phyloP scores from a whole-genome alignment of 768 basidiomycete genomes.

The Pulveroboletus ravenelii region DNA sequence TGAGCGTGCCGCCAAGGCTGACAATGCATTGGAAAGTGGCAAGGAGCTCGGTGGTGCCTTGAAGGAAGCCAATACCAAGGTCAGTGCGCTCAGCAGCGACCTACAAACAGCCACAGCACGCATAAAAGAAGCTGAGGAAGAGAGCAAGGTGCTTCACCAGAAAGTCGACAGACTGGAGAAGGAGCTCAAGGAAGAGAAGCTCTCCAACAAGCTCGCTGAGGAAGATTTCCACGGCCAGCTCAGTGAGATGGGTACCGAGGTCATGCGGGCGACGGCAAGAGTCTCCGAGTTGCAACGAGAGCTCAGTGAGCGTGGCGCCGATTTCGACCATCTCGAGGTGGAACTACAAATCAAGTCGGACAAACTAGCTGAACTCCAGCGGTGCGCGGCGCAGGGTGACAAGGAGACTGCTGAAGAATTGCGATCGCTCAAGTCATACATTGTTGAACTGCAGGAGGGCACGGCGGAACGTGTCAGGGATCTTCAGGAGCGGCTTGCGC shows the following conservation, averaged over 20 bases:
- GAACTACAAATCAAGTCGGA: constrained; percentile 39
- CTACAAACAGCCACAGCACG: constrained; percentile 49
- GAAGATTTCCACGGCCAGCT: constrained; percentile 36
- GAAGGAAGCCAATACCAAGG: constrained; percentile 58
- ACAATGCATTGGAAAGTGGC: constrained; percentile 56
- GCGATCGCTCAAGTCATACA: constrained; percentile 43
- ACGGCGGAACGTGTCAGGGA: constrained; percentile 45
- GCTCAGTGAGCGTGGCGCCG: constrained; percentile 35
- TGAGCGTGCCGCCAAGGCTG: constrained; percentile 61
- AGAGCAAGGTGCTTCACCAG: constrained; percentile 47
- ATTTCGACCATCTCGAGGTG: constrained; percentile 31
- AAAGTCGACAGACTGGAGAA: constrained; percentile 54
- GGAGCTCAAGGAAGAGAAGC: constrained; percentile 51
- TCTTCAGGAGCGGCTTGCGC: constrained; percentile 52
- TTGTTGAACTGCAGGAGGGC: constrained; percentile 59
- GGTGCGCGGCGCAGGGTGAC: constrained; percentile 23
- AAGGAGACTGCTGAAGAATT: constrained; percentile 30
- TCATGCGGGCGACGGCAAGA: constrained; percentile 31
- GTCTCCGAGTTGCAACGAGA: constrained; percentile 44
- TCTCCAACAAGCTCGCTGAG: constrained; percentile 34
- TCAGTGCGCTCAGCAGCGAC: constrained; percentile 52
- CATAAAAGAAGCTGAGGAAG: constrained; percentile 59
- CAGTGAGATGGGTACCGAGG: constrained; percentile 27
- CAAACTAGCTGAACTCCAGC: constrained; percentile 20
- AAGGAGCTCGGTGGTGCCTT: constrained; percentile 67